Percentiles rank a stretch among this genome's conserved stretches.
Evolutionary conservation across 2,329 filamentous ascomycete species (phyloP).

Genomic region (Botrytis porri): DNA sequence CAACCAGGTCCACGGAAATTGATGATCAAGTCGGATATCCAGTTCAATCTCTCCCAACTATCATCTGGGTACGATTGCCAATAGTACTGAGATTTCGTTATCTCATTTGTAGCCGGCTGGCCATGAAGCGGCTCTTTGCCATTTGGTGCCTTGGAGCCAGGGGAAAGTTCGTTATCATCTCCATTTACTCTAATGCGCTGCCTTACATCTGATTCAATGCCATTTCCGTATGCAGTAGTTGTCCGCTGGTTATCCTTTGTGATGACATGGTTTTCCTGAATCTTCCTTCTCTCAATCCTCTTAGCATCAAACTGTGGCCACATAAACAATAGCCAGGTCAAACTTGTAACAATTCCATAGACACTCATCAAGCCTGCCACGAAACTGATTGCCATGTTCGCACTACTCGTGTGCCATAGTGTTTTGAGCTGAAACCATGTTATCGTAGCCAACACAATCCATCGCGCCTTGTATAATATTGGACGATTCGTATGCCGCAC

Average conservation of each 20-base stretch:
- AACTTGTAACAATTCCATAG: constrained; percentile 51
- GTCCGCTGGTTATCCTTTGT: background rate
- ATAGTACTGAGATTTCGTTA: constrained; percentile 47
- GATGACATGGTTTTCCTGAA: background rate
- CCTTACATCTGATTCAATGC: background rate
- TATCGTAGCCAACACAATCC: constrained; percentile 48
- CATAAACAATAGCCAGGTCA: constrained; percentile 52
- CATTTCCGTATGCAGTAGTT: background rate
- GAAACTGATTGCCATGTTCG: constrained; percentile 52
- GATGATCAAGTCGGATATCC: constrained; percentile 54
- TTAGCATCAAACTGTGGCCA: constrained; percentile 56
- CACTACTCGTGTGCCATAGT: constrained; percentile 46
- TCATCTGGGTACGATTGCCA: constrained; percentile 59
- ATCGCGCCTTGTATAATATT: constrained; percentile 51
- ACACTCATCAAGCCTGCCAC: constrained; percentile 48
- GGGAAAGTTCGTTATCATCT: constrained; percentile 14
- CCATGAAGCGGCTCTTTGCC: background rate
- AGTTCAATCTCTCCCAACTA: constrained; percentile 50
- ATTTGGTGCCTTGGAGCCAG: background rate
- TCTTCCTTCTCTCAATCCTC: constrained; percentile 41
- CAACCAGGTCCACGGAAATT: constrained; percentile 58
- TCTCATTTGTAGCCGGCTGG: background rate
- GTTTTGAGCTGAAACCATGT: constrained; percentile 46
- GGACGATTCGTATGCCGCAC: constrained; percentile 52
- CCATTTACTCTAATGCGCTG: constrained; percentile 21